Conservation (phyloP, 331 rosid species). For the Rosa hybrid region DNA sequence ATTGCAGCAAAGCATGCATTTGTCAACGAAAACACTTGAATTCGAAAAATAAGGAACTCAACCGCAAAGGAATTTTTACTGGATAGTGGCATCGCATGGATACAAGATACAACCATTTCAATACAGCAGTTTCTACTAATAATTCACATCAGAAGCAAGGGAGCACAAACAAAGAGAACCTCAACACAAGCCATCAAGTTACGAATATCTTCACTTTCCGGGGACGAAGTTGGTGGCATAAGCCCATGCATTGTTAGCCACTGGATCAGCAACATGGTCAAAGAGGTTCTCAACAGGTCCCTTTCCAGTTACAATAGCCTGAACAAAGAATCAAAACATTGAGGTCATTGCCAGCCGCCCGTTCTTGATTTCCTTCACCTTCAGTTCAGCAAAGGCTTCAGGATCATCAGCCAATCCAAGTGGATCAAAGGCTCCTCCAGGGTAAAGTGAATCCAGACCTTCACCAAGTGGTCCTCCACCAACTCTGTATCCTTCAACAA, state of each 20-base stretch:
- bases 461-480: neutral
- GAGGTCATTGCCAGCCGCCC: neutral
- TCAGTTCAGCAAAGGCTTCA: neutral
- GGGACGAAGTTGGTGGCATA: neutral
- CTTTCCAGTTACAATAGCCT: neutral
- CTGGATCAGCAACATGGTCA: neutral
- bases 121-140: no score
- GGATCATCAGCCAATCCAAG: neutral
- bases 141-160: no score
- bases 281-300: neutral
- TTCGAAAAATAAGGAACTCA: no score
- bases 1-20: no score
- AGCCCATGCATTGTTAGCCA: neutral
- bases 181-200: no score
- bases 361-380: neutral
- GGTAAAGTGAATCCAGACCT: neutral
- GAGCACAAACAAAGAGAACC: no score
- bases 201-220: no score
- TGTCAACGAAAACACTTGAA: no score
- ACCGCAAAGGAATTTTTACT: no score
- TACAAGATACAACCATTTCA: no score
- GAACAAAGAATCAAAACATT: neutral
- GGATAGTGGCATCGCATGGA: no score
- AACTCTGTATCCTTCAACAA: neutral
- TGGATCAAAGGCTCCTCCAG: neutral